Base-by-base conservation (phyloP, 1,284 basidiomycete species). In the Puccinia triticina region DNA sequence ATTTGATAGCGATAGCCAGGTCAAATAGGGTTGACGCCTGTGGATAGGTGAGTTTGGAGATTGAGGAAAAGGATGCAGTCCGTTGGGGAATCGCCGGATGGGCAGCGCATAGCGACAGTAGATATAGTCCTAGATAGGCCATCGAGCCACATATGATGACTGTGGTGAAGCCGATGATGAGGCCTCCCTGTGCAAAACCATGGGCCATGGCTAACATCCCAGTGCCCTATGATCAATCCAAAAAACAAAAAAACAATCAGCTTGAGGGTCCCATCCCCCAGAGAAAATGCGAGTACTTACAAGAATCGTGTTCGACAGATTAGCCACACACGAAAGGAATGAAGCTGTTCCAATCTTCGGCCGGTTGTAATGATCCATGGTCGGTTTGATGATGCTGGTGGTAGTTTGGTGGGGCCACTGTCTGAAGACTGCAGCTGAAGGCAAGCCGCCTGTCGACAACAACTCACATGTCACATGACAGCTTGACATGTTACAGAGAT, bases 1-100 rank as follows among this genome's bases (percentile, higher is more conserved):
- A 98, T 87, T 98, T 98, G 87, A 93, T 92, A 1, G 95, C 96
- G 85, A 99, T 98, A 10, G 96, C 96, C 2, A 92, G 90, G 87
- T 99, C 94, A 85, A 96, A 95, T 87, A 94, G 93, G 78, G 94
- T 89, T 0, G 93, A 92, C 0, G 92, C 93, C 53, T 89, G 90
- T 26, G 94, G 88, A 84, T 94, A 96, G 0, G 95, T 95, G 84
- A 97, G 88, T 84, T 92, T 90, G 0, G 94, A 91, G 26, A 98
- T 89, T 50, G 93, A 92, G 85, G 95, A 95, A 88, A 97, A 98
- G 37, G 94, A 95, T 14, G 95, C 90, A 53, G 90, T 91, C 64
- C 88, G 87, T 12, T 93, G 89, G 83, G 93, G 92, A 16, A 88
- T 88, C 0, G 94, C 90, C 83, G 48, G 77, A n/a, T 91, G 89